Evolutionary conservation across 768 basidiomycete species (phyloP), one percentile per base, ranked within the genome.

Genomic region (Leccinum arenicola): DNA sequence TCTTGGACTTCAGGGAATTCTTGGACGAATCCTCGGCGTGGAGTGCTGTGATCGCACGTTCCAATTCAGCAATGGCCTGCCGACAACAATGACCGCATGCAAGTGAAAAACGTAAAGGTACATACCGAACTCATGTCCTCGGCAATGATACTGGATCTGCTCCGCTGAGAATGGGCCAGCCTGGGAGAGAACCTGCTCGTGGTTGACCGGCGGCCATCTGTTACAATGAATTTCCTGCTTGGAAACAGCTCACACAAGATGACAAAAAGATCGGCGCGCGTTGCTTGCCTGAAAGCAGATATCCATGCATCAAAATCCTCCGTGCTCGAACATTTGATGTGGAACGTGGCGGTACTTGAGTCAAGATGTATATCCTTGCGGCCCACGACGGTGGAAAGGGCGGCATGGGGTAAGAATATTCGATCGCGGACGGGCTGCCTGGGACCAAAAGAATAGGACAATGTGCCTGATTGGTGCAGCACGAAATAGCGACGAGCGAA

Each of bases 401-500:
- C 89, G 31, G 91, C 89, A 66, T 83, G 81, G 45, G 82, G 80
- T 2, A 89, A 75, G 23, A 76, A 78, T 52, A 93, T 74, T 61
- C 86, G 83, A 70, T 93, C 92, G 51, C 91, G 84, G 58, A 84
- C 66, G 19, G 89, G 85, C 57, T 84, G 85, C 11, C 84, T 86
- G 12, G 87, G 88, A 59, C 86, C 84, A 59, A 91, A 82, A 1
- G 90, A 82, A 64, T 94, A 94, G 3, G 83, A 81, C 51, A 94
- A 77, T n/a, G 84, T 70, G 10, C 91, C 91, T 10, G 84, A 83
- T 38, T 83, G 78, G 63, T 83, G 76, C 10, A 94, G 77, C 36
- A 81, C 81, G 66, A 94, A 93, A 74, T 91, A 91, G 49, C 91
- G 86, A 53, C 89, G 87, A 17, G 91, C 92, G 74, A 91, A 93